Evolutionary conservation across 2,329 filamentous ascomycete species (phyloP), one percentile per base, ranked within the genome.

Genomic region (Aspergillus texensis): DNA sequence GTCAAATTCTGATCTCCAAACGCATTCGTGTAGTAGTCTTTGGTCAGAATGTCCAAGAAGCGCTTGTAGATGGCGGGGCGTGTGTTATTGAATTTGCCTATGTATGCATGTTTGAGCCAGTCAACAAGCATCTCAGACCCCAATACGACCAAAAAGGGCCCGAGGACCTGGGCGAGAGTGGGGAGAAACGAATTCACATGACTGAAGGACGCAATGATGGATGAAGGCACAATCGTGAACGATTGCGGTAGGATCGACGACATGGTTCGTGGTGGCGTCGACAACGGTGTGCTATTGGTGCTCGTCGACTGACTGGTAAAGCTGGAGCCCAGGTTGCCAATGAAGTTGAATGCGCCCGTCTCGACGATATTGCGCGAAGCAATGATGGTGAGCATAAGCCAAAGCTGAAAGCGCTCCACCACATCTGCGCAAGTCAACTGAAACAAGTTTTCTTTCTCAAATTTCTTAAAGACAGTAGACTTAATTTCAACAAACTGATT

Each of bases 401-500:
- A 98, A 1, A 99, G 86, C 74, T 99, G 95, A 72, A 99, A 99
- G 1, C 95, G 88, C 79, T 99, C 95, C 1, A 99, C 95, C 39
- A 99, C 90, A 75, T 99, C 95, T 4, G 95, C 94, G 69, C 95
- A 99, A 0, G 94, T 96, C 16, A 99, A 84, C 76, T 99, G 95
- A 75, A 99, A 99, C 0, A 97, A 82, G 68, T 97, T 98, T 74
- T 99, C 95, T 77, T 97, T 98, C 72, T 99, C 95, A 67, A 98
- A 96, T 65, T 94, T 95, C 81, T 99, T 98, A 83, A 99, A 99
- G 0, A 99, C 96, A 0, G 94, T 96, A 65, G 92, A 92, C 75
- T 99, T 99, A 83, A 99, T 97, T 80, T 99, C 95, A 50, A 99
- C 95, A 72, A 99, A 99, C 74, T 99, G 96, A 74, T 98, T 99